Conservation (phyloP, 345 rosid species). For the Eucalyptus regnans region DNA sequence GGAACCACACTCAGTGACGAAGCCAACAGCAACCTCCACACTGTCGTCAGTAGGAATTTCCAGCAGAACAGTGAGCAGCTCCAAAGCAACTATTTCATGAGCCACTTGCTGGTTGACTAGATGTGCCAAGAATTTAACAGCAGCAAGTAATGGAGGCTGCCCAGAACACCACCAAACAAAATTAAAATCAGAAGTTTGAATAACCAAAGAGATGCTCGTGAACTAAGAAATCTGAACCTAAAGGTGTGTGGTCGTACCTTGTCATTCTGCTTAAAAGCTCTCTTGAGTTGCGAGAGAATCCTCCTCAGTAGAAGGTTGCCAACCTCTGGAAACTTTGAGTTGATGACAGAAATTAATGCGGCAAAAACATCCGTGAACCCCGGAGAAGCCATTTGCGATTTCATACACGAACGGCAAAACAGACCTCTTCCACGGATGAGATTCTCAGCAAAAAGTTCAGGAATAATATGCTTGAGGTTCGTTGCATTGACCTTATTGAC, state of each 20-base stretch:
- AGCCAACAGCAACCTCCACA: conserved; percentile 93
- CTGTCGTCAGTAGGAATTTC: conserved; percentile 82
- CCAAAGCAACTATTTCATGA: conserved; percentile 66
- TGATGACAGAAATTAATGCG: conserved; percentile 70
- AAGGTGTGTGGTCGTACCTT: conserved; percentile 31
- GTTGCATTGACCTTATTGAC: conserved; percentile 83
- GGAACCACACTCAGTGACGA: conserved; percentile 84
- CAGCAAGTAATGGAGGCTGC: conserved; percentile 89
- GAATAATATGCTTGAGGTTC: conserved; percentile 73
- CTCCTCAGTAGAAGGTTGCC: conserved; percentile 71
- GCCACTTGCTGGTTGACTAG: conserved; percentile 72
- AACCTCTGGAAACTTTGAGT: conserved; percentile 81
- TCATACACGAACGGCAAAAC: conserved; percentile 81
- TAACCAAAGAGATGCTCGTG: not conserved
- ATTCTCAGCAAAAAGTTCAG: conserved; percentile 79
- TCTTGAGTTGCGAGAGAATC: conserved; percentile 81
- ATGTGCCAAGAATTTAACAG: conserved; percentile 37
- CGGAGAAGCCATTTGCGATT: conserved; percentile 95
- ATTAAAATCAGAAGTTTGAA: not conserved
- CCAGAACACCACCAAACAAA: not conserved
- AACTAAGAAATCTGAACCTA: not conserved
- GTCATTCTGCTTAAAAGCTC: conserved; percentile 88
- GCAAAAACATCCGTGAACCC: conserved; percentile 83
- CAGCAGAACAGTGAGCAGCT: conserved; percentile 61
- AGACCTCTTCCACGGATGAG: conserved; percentile 82